Base-by-base conservation (phyloP, 2,329 filamentous ascomycete species). In the Leptographium wingfieldii region DNA sequence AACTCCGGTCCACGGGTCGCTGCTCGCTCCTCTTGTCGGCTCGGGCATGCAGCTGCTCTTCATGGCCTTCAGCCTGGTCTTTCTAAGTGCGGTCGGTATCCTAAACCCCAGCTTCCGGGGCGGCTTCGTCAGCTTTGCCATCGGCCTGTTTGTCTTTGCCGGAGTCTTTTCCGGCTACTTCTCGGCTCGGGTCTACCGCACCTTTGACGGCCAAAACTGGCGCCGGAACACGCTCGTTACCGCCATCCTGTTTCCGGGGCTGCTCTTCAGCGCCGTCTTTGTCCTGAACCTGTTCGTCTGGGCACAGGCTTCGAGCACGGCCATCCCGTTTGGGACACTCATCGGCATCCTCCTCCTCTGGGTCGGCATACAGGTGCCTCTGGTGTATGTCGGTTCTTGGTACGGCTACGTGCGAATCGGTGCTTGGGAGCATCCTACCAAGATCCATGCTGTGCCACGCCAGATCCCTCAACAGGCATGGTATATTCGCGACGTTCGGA, bases 81-180 rank as follows among this genome's bases (percentile, higher is more conserved):
- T 85, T 5, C 76, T 92, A 31, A 88, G 87, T 68, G 88, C 87
- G 60, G 72, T 94, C 38, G 90, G 90, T 5, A 72, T 95, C 3
- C 72, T 95, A 60, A 95, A 95, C 68, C 90, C 90, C 2, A 91
- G 87, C 70, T 94, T 91, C 77, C 85, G 90, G n/a, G 90, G 90
- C 61, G 90, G 90, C 0, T 95, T 95, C 71, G 81, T 94, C 69
- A 92, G 87, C 67, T 88, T 94, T 49, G 90, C 87, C 7, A 78
- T 92, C 31, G 89, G 88, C 1, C 78, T 95, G 25, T 95, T 95
- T 71, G 79, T 95, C 59, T 86, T 94, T 66, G 90, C 89, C 1
- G 90, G 90, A 11, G 69, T 89, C 6, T 91, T 94, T 70, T 94
- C 90, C 0, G 90, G 90, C 12, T 95, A 95, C 73, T 94, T 91